A percentile compares a stretch with the other conserved stretches of the same genome.
These are phyloP conservation scores for Pseudocercospora eumusae DNA, from an alignment of 2,329 filamentous ascomycete genomes.

Conservation along the genomic window DNA sequence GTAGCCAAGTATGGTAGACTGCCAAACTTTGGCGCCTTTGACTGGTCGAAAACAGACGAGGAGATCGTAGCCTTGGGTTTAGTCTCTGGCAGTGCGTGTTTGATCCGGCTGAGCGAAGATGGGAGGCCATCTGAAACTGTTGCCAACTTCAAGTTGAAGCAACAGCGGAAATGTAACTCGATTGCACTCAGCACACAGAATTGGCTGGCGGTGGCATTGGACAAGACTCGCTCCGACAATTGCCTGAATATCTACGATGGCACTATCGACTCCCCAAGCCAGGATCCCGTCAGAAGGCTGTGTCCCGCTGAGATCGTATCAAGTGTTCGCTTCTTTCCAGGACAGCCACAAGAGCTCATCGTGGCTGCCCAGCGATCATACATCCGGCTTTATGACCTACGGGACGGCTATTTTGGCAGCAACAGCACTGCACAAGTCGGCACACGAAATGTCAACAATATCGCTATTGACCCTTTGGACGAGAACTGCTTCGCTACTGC, in stretches of 20 bases:
- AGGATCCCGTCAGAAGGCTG: constrained; percentile 57
- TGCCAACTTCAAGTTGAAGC: constrained; percentile 71
- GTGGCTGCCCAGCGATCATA: constrained; percentile 75
- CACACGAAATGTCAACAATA: constrained; percentile 63
- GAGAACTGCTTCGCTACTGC: constrained; percentile 84
- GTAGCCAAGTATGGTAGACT: constrained; percentile 44
- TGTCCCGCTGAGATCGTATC: constrained; percentile 71
- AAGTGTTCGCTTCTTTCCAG: constrained; percentile 78
- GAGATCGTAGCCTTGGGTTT: constrained; percentile 75
- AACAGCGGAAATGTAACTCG: constrained; percentile 76
- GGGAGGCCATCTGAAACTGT: constrained; percentile 41
- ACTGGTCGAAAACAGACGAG: constrained; percentile 63
- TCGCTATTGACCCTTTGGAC: constrained; percentile 77
- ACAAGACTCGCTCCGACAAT: constrained; percentile 77
- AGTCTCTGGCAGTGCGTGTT: constrained; percentile 70
- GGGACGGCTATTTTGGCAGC: constrained; percentile 44
- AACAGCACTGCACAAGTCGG: constrained; percentile 47
- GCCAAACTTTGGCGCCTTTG: constrained; percentile 64
- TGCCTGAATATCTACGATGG: constrained; percentile 82
- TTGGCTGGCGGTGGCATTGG: constrained; percentile 74
- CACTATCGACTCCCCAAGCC: constrained; percentile 54
- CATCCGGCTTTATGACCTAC: constrained; percentile 74
- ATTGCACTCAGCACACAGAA: constrained; percentile 75
- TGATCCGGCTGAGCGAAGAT: constrained; percentile 71
- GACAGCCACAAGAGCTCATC: constrained; percentile 72